These are phyloP conservation scores for Lepiota brunneoincarnata DNA, from an alignment of 768 basidiomycete species.

Conservation along the genomic window DNA sequence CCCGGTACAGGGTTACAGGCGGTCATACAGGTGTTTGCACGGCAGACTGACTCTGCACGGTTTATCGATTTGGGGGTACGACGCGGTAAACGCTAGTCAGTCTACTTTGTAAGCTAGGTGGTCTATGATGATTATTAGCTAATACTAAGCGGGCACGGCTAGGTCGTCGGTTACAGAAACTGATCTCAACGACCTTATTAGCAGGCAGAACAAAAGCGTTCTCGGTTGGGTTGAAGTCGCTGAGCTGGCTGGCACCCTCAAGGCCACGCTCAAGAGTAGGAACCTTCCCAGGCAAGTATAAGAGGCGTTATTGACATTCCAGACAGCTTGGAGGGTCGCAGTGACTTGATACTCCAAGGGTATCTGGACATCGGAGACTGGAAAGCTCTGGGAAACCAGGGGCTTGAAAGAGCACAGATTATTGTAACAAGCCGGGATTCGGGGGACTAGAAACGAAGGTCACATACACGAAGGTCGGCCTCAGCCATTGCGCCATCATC, in stretches of 20 bases:
- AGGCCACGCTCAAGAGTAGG: slow-evolving; percentile 28
- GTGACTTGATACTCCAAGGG: background rate
- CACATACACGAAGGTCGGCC: slow-evolving; percentile 31
- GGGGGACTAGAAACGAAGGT: no score
- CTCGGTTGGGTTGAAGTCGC: slow-evolving; percentile 24
- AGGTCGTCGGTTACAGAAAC: slow-evolving; percentile 21
- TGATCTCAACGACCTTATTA: slow-evolving; percentile 24
- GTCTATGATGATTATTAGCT: no score
- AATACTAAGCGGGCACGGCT: no score
- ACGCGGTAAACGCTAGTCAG: no score
- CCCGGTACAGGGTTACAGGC: no score
- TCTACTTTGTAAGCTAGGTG: no score
- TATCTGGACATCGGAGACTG: slow-evolving; percentile 11
- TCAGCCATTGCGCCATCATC: slow-evolving; percentile 30
- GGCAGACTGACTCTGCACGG: no score
- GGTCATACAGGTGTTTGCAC: no score
- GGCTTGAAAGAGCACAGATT: slow-evolving; percentile 30
- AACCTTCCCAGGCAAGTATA: slow-evolving; percentile 21
- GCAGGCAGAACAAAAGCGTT: slow-evolving; percentile 24
- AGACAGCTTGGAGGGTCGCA: slow-evolving; percentile 18
- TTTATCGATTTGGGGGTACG: no score
- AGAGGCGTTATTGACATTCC: slow-evolving; percentile 30
- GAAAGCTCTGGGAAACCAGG: slow-evolving; percentile 10
- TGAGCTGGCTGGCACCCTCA: slow-evolving; percentile 13
- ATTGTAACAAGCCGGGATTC: slow-evolving; percentile 15